Base-by-base conservation (phyloP, 495 filamentous ascomycete species). In the Penicillium argentinense region DNA sequence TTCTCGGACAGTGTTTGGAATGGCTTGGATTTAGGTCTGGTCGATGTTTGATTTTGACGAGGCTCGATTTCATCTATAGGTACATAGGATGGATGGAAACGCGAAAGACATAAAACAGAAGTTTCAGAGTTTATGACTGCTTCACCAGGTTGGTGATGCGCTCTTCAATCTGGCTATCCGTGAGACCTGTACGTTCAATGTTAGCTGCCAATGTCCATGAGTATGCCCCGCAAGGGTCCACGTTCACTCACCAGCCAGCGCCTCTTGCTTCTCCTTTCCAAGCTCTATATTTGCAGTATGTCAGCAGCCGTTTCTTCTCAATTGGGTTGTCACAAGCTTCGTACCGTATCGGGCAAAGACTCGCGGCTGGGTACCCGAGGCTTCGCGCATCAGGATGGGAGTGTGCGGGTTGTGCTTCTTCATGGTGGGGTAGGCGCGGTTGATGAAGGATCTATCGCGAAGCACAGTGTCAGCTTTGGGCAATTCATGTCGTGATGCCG, bases 391-490 rank as follows among this genome's bases (percentile, higher is more conserved):
- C 77, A 98, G 73, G 69, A 98, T 97, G 38, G 93, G 93, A 30
- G 81, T 96, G 67, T 89, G 72, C 8, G 93, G 93, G 73, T 98
- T 97, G 77, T 93, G 85, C 80, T 95, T 95, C 82, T 98, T 98
- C 92, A 98, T 97, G 56, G 88, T 91, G 5, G 93, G 95, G 71
- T 98, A 98, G 44, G 91, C 88, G 66, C 87, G 82, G 47, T 84
- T 83, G 39, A 98, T 76, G 77, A 98, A 98, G 9, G 86, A 81
- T 68, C 93, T 98, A 29, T 22, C 7, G 1, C 12, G 4, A 9
- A 23, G 24, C 11, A 18, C 47, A 5, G 16, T 5, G 21, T n/a
- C 28, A 19, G 44, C 24, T 47, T 63, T 42, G 64, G 40, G 37
- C 25, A 55, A 37, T 47, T 41, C 46, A 12, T 22, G 22, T 4